Percentiles rank a stretch among this genome's conserved stretches.
Conservation (phyloP, 2,329 filamentous ascomycete genomes). For the Bertia moriformis region DNA sequence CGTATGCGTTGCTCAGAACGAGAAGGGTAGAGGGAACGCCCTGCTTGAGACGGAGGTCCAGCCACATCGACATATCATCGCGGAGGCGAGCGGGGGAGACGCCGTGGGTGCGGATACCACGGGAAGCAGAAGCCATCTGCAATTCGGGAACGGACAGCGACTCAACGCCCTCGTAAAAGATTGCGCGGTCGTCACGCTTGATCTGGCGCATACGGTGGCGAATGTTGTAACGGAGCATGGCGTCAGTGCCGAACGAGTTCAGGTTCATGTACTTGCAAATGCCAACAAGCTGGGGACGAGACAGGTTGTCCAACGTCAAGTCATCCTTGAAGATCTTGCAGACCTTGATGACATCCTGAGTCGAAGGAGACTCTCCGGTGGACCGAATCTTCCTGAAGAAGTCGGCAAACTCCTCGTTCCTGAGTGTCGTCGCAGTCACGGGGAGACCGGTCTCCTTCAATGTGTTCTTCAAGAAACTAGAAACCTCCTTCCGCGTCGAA, state of each 20-base stretch:
- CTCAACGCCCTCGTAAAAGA: constrained; percentile 84
- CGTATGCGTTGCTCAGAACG: constrained; percentile 92
- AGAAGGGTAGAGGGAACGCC: constrained; percentile 92
- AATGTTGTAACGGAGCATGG: constrained; percentile 93
- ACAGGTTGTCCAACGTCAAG: constrained; percentile 89
- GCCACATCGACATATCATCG: constrained; percentile 83
- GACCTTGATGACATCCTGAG: constrained; percentile 89
- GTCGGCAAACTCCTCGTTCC: constrained; percentile 83
- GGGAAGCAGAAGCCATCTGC: constrained; percentile 79
- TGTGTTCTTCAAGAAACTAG: constrained; percentile 74
- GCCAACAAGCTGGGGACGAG: constrained; percentile 82
- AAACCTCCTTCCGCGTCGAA: constrained; percentile 83
- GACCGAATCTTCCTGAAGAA: constrained; percentile 95
- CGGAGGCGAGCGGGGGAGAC: constrained; percentile 78
- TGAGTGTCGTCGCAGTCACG: constrained; percentile 67
- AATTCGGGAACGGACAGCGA: constrained; percentile 85
- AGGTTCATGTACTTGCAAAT: constrained; percentile 99
- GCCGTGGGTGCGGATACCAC: constrained; percentile 82
- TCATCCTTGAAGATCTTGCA: constrained; percentile 99
- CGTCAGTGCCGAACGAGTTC: constrained; percentile 90
- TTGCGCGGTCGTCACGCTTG: constrained; percentile 92
- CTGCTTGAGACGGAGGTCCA: constrained; percentile 82
- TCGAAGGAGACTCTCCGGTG: constrained; percentile 77
- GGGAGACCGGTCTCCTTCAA: constrained; percentile 87
- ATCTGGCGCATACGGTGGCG: constrained; percentile 98